Evolutionary conservation across 805 yeast genomes (phyloP).

Genomic region (Blastobotrys chiropterorum): DNA sequence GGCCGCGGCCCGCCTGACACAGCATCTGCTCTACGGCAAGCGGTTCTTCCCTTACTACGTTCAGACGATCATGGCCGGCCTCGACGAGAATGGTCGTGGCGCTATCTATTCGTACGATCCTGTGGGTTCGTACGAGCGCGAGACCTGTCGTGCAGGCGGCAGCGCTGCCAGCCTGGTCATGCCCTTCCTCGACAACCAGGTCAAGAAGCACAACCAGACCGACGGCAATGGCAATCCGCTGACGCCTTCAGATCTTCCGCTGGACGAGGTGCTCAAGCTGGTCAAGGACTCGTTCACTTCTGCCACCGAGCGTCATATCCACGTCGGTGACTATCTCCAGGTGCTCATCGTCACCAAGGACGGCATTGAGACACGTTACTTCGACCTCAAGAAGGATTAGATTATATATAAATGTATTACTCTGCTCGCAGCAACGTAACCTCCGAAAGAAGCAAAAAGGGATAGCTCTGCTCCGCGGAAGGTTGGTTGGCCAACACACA

Average conservation of each 20-base stretch:
- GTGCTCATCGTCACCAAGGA: constrained; percentile 87
- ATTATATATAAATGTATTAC: not conserved
- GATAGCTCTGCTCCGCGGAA: too few relatives aligned
- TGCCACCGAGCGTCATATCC: constrained; percentile 97
- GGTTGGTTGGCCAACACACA: too few relatives aligned
- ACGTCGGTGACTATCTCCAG: constrained; percentile 95
- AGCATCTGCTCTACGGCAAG: constrained; percentile 84
- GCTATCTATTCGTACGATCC: constrained; percentile 96
- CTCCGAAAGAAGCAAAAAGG: too few relatives aligned
- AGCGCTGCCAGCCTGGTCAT: constrained; percentile 93
- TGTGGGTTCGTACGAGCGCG: constrained; percentile 95
- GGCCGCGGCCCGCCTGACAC: constrained; percentile 85
- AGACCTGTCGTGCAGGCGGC: constrained; percentile 96
- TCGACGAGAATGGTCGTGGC: constrained; percentile 88
- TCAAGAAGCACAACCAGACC: constrained; percentile 87
- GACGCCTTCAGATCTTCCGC: constrained; percentile 55
- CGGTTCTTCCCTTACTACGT: constrained; percentile 97
- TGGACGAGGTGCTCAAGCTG: constrained; percentile 80
- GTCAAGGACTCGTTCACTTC: constrained; percentile 93
- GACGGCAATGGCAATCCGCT: constrained; percentile 54
- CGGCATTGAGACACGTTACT: constrained; percentile 79
- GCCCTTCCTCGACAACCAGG: constrained; percentile 98
- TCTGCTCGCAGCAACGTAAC: too few relatives aligned
- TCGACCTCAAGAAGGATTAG: constrained; percentile 83
- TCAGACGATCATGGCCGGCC: constrained; percentile 89